phyloP scores from a whole-genome alignment of 306 rosid species.

The Trichosanthes truncata region DNA sequence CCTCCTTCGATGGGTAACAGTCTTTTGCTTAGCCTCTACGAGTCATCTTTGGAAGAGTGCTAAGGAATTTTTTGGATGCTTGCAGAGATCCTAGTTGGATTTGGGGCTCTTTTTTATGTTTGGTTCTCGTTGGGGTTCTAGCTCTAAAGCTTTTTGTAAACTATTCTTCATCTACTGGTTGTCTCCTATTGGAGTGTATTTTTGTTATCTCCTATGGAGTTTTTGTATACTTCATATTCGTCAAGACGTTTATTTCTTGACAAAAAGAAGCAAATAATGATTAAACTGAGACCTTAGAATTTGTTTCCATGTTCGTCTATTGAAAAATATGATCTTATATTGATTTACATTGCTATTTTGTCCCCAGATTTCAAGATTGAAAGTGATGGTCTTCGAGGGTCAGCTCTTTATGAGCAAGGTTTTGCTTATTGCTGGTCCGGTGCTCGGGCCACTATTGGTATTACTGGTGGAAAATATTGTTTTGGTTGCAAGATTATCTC shows the following conservation, averaged over 20 bases:
- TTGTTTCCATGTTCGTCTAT: neutral
- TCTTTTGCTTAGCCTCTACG: neutral
- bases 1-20: neutral
- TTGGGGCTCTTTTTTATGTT: neutral
- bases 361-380: conserved; percentile 34
- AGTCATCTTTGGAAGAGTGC: neutral
- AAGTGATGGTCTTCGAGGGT: conserved; percentile 26
- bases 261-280: neutral
- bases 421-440: conserved; percentile 64
- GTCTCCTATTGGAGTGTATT: neutral
- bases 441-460: conserved; percentile 41
- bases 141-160: neutral
- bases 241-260: neutral
- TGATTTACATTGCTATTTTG: neutral
- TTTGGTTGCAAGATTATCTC: conserved; percentile 41
- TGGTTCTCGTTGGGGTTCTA: neutral
- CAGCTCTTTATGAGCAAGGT: conserved; percentile 34
- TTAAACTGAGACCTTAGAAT: neutral
- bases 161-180: neutral
- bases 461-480: conserved; percentile 40
- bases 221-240: neutral
- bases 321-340: neutral
- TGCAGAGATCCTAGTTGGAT: neutral
- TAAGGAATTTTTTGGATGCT: neutral
- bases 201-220: neutral